Conservation (phyloP, 495 filamentous ascomycete genomes). For the Paragyromitra xinjiangensis region DNA sequence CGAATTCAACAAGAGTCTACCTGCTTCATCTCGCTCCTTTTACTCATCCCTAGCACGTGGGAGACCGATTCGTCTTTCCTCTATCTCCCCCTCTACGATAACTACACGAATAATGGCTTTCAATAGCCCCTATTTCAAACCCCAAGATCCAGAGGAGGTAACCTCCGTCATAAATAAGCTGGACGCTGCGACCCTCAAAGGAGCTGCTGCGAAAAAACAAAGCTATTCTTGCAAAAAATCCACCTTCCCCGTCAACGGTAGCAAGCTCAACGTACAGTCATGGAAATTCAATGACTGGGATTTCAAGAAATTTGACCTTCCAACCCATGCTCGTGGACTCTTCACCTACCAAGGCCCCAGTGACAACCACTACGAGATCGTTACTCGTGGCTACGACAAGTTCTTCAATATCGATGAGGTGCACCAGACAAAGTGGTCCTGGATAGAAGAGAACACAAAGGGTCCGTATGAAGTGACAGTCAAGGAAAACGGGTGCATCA, state of each 20-base stretch:
- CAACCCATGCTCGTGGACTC: constrained; percentile 89
- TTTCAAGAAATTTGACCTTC: constrained; percentile 84
- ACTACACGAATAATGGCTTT: background rate
- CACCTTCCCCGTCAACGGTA: constrained; percentile 71
- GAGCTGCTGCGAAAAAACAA: background rate
- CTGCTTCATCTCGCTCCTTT: background rate
- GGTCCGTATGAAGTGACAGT: constrained; percentile 95
- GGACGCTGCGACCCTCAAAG: background rate
- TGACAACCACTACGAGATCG: constrained; percentile 76
- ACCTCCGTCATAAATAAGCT: constrained; percentile 27
- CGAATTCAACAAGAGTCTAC: background rate
- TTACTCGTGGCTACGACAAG: constrained; percentile 92
- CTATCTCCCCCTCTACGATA: background rate
- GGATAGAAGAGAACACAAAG: constrained; percentile 77
- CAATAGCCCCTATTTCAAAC: constrained; percentile 5
- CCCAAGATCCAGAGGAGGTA: constrained; percentile 24
- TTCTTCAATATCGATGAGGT: constrained; percentile 95
- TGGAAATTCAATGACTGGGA: constrained; percentile 96
- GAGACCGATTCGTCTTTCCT: background rate
- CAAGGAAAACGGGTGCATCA: constrained; percentile 99
- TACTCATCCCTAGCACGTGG: background rate
- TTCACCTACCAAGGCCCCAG: constrained; percentile 75
- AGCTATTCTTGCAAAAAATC: constrained; percentile 69
- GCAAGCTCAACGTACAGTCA: constrained; percentile 76
- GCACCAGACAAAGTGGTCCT: constrained; percentile 77